Conservation (phyloP, 2,329 filamentous ascomycete species). For the Laburnicola sp. region DNA sequence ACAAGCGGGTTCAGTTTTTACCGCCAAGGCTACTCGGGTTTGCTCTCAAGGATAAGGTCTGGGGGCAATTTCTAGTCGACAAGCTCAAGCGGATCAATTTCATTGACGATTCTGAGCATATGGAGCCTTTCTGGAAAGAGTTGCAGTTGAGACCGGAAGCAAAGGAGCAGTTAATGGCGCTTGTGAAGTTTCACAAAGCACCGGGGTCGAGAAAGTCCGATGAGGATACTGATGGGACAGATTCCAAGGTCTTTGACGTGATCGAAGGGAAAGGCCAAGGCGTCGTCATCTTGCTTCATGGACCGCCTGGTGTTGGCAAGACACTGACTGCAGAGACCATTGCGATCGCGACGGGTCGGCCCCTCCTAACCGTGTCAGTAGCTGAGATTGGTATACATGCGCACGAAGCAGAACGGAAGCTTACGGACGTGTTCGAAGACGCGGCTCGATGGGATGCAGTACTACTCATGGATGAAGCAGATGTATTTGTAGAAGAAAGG, state of each 20-base stretch:
- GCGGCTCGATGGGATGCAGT: constrained; percentile 53
- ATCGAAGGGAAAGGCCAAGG: constrained; percentile 3
- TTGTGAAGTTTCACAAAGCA: constrained; percentile 9
- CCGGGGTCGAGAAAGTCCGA: neutral
- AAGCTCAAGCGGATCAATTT: neutral
- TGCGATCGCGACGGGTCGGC: constrained; percentile 53
- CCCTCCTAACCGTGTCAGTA: constrained; percentile 45
- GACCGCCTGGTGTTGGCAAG: constrained; percentile 52
- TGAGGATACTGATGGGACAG: neutral
- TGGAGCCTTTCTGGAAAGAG: constrained; percentile 6
- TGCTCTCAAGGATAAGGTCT: constrained; percentile 7
- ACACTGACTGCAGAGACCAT: constrained; percentile 29
- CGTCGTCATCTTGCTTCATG: neutral
- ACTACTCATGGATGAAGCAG: constrained; percentile 54
- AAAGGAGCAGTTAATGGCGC: constrained; percentile 6
- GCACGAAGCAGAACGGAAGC: constrained; percentile 4
- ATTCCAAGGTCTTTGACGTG: neutral
- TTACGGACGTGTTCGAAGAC: constrained; percentile 13
- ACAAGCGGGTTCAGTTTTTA: constrained; percentile 4
- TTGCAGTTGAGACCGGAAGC: constrained; percentile 5
- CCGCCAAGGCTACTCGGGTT: constrained; percentile 9
- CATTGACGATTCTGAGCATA: neutral
- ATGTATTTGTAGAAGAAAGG: constrained; percentile 30
- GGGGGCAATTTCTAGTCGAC: constrained; percentile 9
- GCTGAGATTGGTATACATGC: constrained; percentile 10